Conservation (phyloP, 805 yeast genomes). For the Suhomyces kilbournensis region DNA sequence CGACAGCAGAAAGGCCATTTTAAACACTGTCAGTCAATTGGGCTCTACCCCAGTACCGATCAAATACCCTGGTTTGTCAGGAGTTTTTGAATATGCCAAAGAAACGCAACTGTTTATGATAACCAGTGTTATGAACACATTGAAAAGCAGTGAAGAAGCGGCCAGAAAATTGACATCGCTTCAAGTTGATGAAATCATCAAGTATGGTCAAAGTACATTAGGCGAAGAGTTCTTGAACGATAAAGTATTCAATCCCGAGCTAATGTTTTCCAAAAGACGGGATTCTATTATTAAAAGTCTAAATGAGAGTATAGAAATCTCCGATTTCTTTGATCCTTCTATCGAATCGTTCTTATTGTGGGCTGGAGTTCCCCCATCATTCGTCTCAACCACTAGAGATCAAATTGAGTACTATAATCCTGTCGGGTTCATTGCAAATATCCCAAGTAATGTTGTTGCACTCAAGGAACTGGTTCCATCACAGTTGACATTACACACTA, state of each 20-base stretch:
- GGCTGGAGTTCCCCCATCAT: conserved; percentile 38
- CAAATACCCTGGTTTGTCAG: conserved; percentile 60
- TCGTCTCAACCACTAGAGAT: conserved; percentile 22
- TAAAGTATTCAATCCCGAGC: conserved; percentile 61
- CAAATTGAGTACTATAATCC: conserved; percentile 36
- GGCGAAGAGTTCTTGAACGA: conserved; percentile 61
- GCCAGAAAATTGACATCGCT: conserved; percentile 61
- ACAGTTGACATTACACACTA: conserved; percentile 39
- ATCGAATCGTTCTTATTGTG: conserved; percentile 53
- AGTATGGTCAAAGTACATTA: conserved; percentile 59
- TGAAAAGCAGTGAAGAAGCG: conserved; percentile 59
- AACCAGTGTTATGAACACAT: conserved; percentile 60
- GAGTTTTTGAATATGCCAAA: conserved; percentile 64
- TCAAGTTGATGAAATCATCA: conserved; percentile 61
- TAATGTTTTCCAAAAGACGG: conserved; percentile 77
- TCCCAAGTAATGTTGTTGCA: conserved; percentile 29
- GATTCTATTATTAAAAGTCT: conserved; percentile 62
- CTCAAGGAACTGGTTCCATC: conserved; percentile 32
- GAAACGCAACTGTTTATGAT: conserved; percentile 68
- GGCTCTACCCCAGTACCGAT: conserved; percentile 50
- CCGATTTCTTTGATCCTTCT: conserved; percentile 81
- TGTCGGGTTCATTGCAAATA: conserved; percentile 22
- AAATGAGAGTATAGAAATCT: conserved; percentile 54
- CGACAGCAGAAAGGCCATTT: conserved; percentile 53
- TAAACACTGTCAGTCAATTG: conserved; percentile 47